phyloP scores from a whole-genome alignment of 208 protist species.

The Leishmania major region DNA sequence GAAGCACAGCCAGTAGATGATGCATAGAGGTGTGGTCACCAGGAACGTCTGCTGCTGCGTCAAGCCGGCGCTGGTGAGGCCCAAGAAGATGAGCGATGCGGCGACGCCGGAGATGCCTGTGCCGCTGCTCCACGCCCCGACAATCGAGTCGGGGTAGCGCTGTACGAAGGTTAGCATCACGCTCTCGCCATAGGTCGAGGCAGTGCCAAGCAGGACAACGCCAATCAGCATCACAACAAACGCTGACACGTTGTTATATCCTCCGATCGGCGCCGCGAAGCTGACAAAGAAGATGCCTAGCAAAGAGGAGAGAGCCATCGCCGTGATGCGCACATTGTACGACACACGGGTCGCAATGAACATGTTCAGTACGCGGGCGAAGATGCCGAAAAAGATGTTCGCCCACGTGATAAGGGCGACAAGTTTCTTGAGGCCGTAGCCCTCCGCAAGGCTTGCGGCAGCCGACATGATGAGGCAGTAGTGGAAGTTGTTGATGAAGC shows the following conservation, averaged over 20 bases:
- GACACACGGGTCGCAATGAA: slow-evolving; percentile 70
- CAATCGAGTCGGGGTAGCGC: slow-evolving; percentile 71
- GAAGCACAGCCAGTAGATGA: slow-evolving; percentile 77
- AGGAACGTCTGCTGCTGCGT: slow-evolving; percentile 65
- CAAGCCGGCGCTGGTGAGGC: slow-evolving; percentile 52
- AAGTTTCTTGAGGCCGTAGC: slow-evolving; percentile 66
- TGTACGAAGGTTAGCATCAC: slow-evolving; percentile 82
- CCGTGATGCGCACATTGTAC: slow-evolving; percentile 76
- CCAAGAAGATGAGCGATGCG: slow-evolving; percentile 77
- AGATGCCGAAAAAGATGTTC: slow-evolving; percentile 88
- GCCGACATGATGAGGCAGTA: slow-evolving; percentile 84
- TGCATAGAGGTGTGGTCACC: slow-evolving; percentile 58
- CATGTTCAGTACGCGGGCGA: slow-evolving; percentile 73
- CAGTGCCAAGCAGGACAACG: slow-evolving; percentile 63
- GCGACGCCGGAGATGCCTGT: slow-evolving; percentile 90
- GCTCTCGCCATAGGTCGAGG: slow-evolving; percentile 79
- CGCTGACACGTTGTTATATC: slow-evolving; percentile 41
- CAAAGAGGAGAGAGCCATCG: slow-evolving; percentile 46
- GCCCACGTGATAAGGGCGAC: slow-evolving; percentile 72
- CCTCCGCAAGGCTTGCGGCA: slow-evolving; percentile 43
- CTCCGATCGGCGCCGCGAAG: slow-evolving; percentile 55
- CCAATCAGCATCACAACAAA: slow-evolving; percentile 79
- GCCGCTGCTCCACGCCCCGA: slow-evolving; percentile 87
- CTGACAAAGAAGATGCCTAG: slow-evolving; percentile 83
- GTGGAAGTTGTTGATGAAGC: slow-evolving; percentile 93